These are phyloP conservation scores for Ogataea paraovalis DNA, from an alignment of 805 yeast species.

Conservation along the genomic window DNA sequence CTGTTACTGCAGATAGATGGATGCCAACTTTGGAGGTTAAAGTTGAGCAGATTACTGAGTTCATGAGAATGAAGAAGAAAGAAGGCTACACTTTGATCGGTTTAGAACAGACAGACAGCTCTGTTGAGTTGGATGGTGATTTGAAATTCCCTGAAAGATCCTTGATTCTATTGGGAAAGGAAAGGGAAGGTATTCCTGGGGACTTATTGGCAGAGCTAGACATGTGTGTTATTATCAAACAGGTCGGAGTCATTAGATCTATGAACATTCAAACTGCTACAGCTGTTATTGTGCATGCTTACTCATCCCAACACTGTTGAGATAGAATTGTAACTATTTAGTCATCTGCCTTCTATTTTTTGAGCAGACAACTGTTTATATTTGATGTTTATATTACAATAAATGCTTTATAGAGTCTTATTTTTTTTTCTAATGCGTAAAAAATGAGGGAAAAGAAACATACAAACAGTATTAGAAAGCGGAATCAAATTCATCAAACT, in stretches of 20 bases:
- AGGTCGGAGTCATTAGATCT: slow-evolving; percentile 85
- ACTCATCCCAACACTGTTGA: slow-evolving; percentile 63
- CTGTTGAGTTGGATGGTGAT: slow-evolving; percentile 61
- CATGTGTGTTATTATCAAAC: slow-evolving; percentile 85
- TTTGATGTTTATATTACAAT: not conserved
- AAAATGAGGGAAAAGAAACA: not conserved
- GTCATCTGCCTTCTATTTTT: too few species aligned
- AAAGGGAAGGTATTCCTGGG: slow-evolving; percentile 90
- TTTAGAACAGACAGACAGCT: slow-evolving; percentile 87
- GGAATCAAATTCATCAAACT: slow-evolving; percentile 29
- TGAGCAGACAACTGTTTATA: not conserved
- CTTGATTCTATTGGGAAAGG: slow-evolving; percentile 75
- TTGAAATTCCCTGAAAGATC: slow-evolving; percentile 77
- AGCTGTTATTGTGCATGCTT: slow-evolving; percentile 90
- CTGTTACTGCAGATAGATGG: slow-evolving; percentile 94
- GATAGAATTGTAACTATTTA: not conserved
- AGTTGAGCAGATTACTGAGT: slow-evolving; percentile 49
- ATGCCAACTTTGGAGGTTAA: slow-evolving; percentile 86
- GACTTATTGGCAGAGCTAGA: slow-evolving; percentile 77
- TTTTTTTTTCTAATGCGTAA: not conserved
- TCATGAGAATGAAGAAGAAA: slow-evolving; percentile 52
- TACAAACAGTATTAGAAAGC: slow-evolving; percentile 14
- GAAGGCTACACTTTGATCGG: slow-evolving; percentile 89
- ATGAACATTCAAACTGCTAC: slow-evolving; percentile 98
- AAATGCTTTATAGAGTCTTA: not conserved